Evolutionary conservation across 2,329 filamentous ascomycete species (phyloP).

Genomic region (Harringtonia lauricola): DNA sequence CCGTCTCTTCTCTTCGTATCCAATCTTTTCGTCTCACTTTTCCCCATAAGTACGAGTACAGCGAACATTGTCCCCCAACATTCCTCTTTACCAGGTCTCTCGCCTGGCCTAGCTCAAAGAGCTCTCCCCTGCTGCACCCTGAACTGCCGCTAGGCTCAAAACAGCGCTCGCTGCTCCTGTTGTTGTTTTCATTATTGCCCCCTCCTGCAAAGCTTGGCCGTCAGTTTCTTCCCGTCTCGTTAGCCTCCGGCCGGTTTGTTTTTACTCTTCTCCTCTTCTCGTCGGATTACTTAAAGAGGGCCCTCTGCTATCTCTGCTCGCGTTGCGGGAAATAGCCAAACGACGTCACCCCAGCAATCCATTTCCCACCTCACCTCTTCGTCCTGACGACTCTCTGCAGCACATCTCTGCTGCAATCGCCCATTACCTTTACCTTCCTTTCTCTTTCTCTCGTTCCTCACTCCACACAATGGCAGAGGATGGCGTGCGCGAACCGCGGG

Average conservation of each 20-base stretch:
- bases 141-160: neutral
- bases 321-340: too few species aligned
- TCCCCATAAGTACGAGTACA: too few species aligned
- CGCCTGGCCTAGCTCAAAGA: neutral
- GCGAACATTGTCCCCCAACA: neutral
- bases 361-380: neutral
- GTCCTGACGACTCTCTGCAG: neutral
- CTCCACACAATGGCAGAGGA: conserved; percentile 20
- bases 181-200: neutral
- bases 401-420: conserved; percentile 5
- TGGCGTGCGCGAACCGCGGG: conserved; percentile 37
- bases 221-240: neutral
- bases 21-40: too few species aligned
- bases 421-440: conserved; percentile 6
- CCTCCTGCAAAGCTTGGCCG: neutral
- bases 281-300: neutral
- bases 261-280: too few species aligned
- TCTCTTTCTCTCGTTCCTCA: neutral
- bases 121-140: neutral
- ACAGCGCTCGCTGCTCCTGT: neutral
- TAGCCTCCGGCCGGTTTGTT: neutral
- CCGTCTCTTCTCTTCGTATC: too few species aligned
- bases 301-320: neutral
- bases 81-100: neutral
- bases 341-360: too few species aligned